Evolutionary conservation across 495 filamentous ascomycete genomes (phyloP).

Genomic region (Polyplosphaeria fusca): DNA sequence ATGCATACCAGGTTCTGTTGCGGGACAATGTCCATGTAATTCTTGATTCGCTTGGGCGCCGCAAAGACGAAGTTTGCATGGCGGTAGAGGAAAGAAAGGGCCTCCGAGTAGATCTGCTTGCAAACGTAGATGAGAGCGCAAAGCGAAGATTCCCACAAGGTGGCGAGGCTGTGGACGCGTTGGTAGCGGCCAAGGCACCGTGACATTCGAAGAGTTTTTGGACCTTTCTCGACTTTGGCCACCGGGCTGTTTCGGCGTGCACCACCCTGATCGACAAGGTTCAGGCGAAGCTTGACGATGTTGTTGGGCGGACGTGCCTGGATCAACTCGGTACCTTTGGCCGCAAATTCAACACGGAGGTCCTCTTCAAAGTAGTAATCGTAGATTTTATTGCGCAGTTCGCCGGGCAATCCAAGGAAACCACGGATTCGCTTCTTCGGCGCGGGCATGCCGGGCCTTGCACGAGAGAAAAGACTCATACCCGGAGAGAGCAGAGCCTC

Average conservation of each 20-base stretch:
- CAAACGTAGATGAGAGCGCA: conserved; percentile 28
- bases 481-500: too few species aligned
- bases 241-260: not conserved
- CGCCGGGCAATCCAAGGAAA: conserved; percentile 26
- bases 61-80: conserved; percentile 27
- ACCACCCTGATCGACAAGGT: not conserved
- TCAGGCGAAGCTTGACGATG: conserved; percentile 8
- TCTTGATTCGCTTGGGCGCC: conserved; percentile 15
- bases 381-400: conserved; percentile 28
- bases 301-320: not conserved
- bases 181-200: conserved; percentile 14
- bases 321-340: not conserved
- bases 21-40: conserved; percentile 19
- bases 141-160: conserved; percentile 19
- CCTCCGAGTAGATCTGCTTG: conserved; percentile 21
- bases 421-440: conserved; percentile 2
- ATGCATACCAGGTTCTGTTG: conserved; percentile 3
- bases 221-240: not conserved
- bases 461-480: not conserved
- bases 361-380: conserved; percentile 16
- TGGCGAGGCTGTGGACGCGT: conserved; percentile 15
- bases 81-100: conserved; percentile 18
- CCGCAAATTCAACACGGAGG: conserved; percentile 16
- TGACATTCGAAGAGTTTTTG: conserved; percentile 11
- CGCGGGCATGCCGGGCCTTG: not conserved